phyloP scores from a whole-genome alignment of 352 stramenopile genomes.

The Phytopythium delawarense region DNA sequence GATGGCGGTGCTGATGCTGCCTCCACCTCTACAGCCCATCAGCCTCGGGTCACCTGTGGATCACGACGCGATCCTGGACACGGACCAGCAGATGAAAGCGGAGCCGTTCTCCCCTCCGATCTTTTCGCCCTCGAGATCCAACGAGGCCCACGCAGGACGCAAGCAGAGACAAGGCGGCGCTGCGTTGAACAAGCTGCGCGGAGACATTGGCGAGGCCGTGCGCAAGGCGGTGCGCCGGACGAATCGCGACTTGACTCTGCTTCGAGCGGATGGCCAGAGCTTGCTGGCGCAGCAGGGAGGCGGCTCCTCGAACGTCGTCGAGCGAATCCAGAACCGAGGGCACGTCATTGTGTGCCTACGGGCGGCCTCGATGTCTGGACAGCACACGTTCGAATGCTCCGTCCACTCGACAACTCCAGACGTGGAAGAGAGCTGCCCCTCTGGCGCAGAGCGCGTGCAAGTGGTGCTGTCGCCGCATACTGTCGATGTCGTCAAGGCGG shows the following conservation, averaged over 20 bases:
- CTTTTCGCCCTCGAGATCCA: constrained; percentile 49
- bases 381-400: constrained; percentile 25
- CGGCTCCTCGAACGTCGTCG: constrained; percentile 17
- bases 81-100: constrained; percentile 47
- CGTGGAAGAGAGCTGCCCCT: constrained; percentile 11
- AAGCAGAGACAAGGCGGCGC: constrained; percentile 19
- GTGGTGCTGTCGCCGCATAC: constrained; percentile 30
- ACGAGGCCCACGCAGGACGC: neutral
- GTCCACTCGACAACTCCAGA: constrained; percentile 21
- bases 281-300: constrained; percentile 33
- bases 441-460: constrained; percentile 15
- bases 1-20: neutral
- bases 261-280: constrained; percentile 48
- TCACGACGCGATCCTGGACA: constrained; percentile 53
- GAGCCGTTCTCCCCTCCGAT: constrained; percentile 51
- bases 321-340: constrained; percentile 39
- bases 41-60: constrained; percentile 8
- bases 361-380: constrained; percentile 4
- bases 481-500: constrained; percentile 25
- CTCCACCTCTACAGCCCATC: neutral
- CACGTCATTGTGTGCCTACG: constrained; percentile 32
- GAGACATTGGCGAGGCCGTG: constrained; percentile 49
- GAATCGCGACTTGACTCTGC: constrained; percentile 54
- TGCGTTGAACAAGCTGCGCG: constrained; percentile 43
- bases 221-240: constrained; percentile 46